These are phyloP conservation scores for Globisporangium canariense DNA, from an alignment of 352 stramenopile genomes.

Conservation along the genomic window DNA sequence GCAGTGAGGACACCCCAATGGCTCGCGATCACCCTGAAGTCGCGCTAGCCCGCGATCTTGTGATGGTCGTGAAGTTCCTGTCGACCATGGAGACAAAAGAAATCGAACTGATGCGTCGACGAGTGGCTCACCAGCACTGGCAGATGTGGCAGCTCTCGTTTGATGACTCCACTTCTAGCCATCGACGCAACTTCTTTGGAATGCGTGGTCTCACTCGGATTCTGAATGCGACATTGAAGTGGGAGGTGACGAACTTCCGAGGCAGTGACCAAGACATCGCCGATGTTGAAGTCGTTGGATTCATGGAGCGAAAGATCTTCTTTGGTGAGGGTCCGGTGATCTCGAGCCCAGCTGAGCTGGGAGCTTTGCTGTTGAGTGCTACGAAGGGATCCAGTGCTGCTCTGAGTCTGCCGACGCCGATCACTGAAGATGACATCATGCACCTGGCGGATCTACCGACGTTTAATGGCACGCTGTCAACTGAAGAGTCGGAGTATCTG, in stretches of 20 bases:
- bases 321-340: slow-evolving; percentile 87
- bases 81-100: slow-evolving; percentile 90
- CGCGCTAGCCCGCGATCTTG: slow-evolving; percentile 68
- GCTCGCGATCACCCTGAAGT: slow-evolving; percentile 82
- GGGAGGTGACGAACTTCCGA: slow-evolving; percentile 87
- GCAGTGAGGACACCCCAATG: slow-evolving; percentile 70
- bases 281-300: slow-evolving; percentile 85
- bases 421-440: slow-evolving; percentile 98
- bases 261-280: slow-evolving; percentile 87
- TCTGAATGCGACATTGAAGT: slow-evolving; percentile 67
- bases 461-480: slow-evolving; percentile 94
- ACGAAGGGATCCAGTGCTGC: slow-evolving; percentile 35
- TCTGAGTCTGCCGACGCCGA: slow-evolving; percentile 33
- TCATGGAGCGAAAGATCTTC: slow-evolving; percentile 85
- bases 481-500: slow-evolving; percentile 96
- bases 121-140: slow-evolving; percentile 70
- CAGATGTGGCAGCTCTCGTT: slow-evolving; percentile 90
- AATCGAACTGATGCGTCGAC: slow-evolving; percentile 83
- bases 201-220: slow-evolving; percentile 66
- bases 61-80: slow-evolving; percentile 86
- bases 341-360: slow-evolving; percentile 70
- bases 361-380: slow-evolving; percentile 50
- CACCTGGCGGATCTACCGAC: slow-evolving; percentile 95
- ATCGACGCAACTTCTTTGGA: slow-evolving; percentile 76
- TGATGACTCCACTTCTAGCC: slow-evolving; percentile 72